Conservation (phyloP, 1,284 basidiomycete species). For the Leccinum pallidistipes region DNA sequence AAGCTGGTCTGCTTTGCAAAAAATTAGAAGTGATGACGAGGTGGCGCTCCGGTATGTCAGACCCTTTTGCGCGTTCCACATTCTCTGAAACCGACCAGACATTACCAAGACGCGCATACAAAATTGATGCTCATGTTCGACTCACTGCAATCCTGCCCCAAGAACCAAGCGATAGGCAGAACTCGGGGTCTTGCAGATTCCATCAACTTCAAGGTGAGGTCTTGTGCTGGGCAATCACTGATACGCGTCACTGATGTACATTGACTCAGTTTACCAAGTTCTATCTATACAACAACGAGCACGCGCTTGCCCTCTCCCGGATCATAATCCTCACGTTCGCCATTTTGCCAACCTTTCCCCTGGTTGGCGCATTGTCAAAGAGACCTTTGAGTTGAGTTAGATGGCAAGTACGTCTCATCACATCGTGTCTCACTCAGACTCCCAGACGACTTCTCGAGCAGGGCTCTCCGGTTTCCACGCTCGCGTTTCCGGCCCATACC, state of each 20-base stretch:
- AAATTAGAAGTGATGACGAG: too few species aligned
- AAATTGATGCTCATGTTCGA: not conserved
- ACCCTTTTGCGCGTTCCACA: too few species aligned
- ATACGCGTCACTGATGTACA: not conserved
- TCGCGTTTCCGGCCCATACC: too few species aligned
- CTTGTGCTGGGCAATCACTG: not conserved
- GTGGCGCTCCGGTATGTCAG: too few species aligned
- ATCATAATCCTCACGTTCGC: slow-evolving; percentile 82
- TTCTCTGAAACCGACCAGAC: not conserved
- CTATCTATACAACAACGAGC: slow-evolving; percentile 86
- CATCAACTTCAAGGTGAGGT: too few species aligned
- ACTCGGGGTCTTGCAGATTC: too few species aligned
- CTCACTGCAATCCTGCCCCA: too few species aligned
- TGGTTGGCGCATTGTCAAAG: slow-evolving; percentile 26
- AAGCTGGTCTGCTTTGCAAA: too few species aligned
- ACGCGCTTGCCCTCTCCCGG: slow-evolving; percentile 68
- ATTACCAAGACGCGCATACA: not conserved
- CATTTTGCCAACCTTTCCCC: slow-evolving; percentile 55
- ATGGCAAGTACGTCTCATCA: slow-evolving; percentile 71
- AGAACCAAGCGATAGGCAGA: not conserved
- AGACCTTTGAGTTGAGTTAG: slow-evolving; percentile 98
- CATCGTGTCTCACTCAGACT: not conserved
- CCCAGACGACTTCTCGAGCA: too few species aligned
- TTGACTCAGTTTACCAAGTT: slow-evolving; percentile 65
- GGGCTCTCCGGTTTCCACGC: too few species aligned